Evolutionary conservation across 495 filamentous ascomycete genomes (phyloP).

Genomic region (Penicillium argentinense): DNA sequence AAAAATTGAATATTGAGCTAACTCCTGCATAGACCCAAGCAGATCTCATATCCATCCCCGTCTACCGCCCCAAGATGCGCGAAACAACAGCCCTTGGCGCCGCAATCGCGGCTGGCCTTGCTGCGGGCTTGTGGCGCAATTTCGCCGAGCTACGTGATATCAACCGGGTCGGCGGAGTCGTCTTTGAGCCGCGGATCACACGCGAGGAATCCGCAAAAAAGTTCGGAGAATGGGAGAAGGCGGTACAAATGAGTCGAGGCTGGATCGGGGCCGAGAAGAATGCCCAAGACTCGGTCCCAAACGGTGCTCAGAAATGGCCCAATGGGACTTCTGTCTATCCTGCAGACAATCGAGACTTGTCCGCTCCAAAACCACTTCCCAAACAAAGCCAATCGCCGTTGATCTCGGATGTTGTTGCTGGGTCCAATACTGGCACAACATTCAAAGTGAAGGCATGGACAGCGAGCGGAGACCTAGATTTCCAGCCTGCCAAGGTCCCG

Average conservation of each 20-base stretch:
- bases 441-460: constrained; percentile 13
- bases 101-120: constrained; percentile 92
- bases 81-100: constrained; percentile 93
- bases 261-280: constrained; percentile 50
- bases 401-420: constrained; percentile 8
- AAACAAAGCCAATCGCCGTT: neutral
- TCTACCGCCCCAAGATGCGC: constrained; percentile 64
- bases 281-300: too few species aligned
- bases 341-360: neutral
- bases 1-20: neutral
- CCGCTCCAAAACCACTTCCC: neutral
- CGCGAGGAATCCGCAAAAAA: constrained; percentile 58
- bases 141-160: constrained; percentile 78
- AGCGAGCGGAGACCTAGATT: constrained; percentile 15
- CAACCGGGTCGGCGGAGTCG: constrained; percentile 67
- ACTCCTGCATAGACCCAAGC: constrained; percentile 34
- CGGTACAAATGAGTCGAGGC: constrained; percentile 81
- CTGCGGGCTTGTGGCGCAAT: constrained; percentile 76
- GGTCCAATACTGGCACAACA: neutral
- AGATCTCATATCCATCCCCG: constrained; percentile 45
- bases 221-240: constrained; percentile 78
- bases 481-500: constrained; percentile 17
- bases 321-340: neutral
- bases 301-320: too few species aligned
- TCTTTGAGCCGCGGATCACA: constrained; percentile 70